Conservation (phyloP, 2,329 filamentous ascomycete genomes). For the Mariannaea elegans region DNA sequence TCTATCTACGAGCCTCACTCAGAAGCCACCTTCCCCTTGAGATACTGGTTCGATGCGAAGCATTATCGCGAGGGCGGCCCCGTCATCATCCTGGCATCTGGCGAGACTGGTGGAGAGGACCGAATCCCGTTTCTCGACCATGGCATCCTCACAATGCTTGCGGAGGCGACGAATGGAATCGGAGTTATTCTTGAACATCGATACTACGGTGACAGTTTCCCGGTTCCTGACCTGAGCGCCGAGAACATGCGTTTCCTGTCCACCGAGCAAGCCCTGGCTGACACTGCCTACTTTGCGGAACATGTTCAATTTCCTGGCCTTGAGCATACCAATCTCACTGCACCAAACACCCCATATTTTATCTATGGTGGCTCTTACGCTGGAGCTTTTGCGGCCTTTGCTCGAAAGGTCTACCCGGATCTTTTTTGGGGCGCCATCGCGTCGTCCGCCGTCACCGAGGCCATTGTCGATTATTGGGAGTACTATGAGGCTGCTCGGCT, state of each 20-base stretch:
- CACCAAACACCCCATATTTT: conserved; percentile 74
- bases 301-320: conserved; percentile 77
- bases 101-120: conserved; percentile 71
- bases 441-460: conserved; percentile 80
- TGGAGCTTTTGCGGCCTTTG: conserved; percentile 79
- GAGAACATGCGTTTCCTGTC: conserved; percentile 82
- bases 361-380: conserved; percentile 88
- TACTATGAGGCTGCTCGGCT: conserved; percentile 62
- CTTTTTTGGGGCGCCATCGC: conserved; percentile 82
- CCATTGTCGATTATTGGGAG: conserved; percentile 80
- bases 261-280: conserved; percentile 83
- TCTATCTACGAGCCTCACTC: conserved; percentile 80
- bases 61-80: conserved; percentile 82
- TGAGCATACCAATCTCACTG: conserved; percentile 72
- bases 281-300: conserved; percentile 81
- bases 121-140: conserved; percentile 78
- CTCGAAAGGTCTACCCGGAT: conserved; percentile 80
- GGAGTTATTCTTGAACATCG: conserved; percentile 87
- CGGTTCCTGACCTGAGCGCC: conserved; percentile 70
- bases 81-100: conserved; percentile 78
- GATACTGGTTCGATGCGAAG: conserved; percentile 85
- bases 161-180: conserved; percentile 75
- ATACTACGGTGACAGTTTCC: conserved; percentile 84
- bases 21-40: conserved; percentile 71
- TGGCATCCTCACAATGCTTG: conserved; percentile 77